Evolutionary conservation across 768 basidiomycete species (phyloP).

Genomic region (Mycena sanguinolenta): DNA sequence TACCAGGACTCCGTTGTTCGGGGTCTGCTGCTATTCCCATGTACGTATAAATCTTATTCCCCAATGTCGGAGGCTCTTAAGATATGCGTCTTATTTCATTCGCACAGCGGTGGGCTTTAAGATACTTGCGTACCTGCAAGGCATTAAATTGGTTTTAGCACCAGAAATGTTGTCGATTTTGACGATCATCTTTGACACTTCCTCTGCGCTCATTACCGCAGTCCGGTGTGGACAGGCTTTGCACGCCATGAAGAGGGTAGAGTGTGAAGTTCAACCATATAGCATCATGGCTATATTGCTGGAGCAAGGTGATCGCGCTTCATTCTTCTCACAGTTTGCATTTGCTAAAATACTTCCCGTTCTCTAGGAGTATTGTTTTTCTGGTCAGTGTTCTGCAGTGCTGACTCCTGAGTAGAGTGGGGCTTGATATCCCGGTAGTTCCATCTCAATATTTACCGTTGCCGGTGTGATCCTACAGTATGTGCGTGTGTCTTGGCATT

Average conservation of each 20-base stretch:
- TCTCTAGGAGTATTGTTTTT: slow-evolving; percentile 7
- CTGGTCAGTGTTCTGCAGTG: neutral
- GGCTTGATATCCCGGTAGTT: slow-evolving; percentile 3
- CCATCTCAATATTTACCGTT: slow-evolving; percentile 3
- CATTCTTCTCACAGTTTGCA: neutral
- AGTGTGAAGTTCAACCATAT: neutral
- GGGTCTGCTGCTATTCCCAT: slow-evolving; percentile 6
- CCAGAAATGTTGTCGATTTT: no score
- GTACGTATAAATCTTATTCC: slow-evolving; percentile 3
- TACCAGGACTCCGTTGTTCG: slow-evolving; percentile 1
- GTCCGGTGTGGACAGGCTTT: slow-evolving; percentile 1
- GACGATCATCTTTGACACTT: no score
- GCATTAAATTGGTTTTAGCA: slow-evolving; percentile 5
- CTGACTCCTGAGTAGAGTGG: neutral
- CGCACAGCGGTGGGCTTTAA: neutral
- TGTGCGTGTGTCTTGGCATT: no score
- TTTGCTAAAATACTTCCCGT: neutral
- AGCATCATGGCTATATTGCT: slow-evolving; percentile 1
- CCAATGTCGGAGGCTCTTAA: neutral
- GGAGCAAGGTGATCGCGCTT: slow-evolving; percentile 2
- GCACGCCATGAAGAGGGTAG: slow-evolving; percentile 5
- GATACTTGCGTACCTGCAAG: neutral
- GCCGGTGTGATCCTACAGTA: slow-evolving; percentile 5
- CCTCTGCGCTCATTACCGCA: neutral
- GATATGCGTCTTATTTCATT: slow-evolving; percentile 3